A percentile compares a stretch with the other conserved stretches of the same genome.
Conservation (phyloP, 1,284 basidiomycete genomes). For the Grifola frondosa region DNA sequence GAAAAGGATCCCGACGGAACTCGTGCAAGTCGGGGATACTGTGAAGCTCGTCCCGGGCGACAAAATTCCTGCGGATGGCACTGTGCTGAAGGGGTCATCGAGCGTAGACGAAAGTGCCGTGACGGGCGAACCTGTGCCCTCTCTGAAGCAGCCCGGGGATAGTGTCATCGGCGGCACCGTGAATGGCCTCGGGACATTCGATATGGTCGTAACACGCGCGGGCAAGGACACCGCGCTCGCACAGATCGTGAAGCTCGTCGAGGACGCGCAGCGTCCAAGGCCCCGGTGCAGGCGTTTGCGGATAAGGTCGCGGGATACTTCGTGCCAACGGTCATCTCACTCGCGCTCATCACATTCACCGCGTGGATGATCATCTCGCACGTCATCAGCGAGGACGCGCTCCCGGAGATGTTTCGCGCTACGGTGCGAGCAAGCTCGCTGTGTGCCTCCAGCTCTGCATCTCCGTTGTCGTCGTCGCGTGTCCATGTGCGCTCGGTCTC, state of each 20-base stretch:
- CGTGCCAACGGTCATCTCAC: conserved; percentile 87
- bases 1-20: conserved; percentile 90
- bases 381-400: conserved; percentile 53
- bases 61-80: conserved; percentile 95
- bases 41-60: conserved; percentile 97
- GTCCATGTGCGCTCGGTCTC: conserved; percentile 95
- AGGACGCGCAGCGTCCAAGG: conserved; percentile 97
- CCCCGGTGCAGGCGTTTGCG: conserved; percentile 96
- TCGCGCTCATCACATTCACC: conserved; percentile 82
- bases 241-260: conserved; percentile 96
- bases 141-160: conserved; percentile 82
- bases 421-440: conserved; percentile 84
- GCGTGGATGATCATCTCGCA: conserved; percentile 82
- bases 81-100: conserved; percentile 82
- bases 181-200: conserved; percentile 94
- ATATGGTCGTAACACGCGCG: conserved; percentile 93
- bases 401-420: conserved; percentile 86
- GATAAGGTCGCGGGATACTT: conserved; percentile 95
- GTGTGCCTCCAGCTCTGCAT: conserved; percentile 98
- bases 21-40: conserved; percentile 91
- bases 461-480: conserved; percentile 97
- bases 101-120: conserved; percentile 96
- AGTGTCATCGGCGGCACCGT: conserved; percentile 94
- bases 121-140: conserved; percentile 94
- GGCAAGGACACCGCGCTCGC: conserved; percentile 95